Base-by-base conservation (phyloP, 2,329 filamentous ascomycete genomes). In the Nannizziopsis arthrosporioides region DNA sequence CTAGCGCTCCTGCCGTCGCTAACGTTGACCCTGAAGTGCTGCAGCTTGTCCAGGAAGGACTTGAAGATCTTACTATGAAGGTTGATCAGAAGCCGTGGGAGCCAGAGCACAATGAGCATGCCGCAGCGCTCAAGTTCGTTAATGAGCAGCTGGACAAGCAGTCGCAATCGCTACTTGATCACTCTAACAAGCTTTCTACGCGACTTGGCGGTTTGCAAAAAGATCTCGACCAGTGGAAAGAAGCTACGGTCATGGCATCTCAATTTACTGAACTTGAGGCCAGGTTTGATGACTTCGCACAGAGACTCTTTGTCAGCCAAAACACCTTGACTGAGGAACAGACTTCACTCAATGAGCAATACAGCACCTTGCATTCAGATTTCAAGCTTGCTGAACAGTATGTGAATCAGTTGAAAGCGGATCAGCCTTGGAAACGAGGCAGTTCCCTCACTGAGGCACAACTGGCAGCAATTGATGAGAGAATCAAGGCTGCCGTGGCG, bases 391-490 rank as follows among this genome's bases (percentile, higher is more conserved):
- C 41, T 47, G 31, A n/a, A 17, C 44, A 47, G 38, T 47, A 14
- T 34, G 38, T 47, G 8, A 41, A 40, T 35, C 44, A 47, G 38
- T 18, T 47, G 38, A 40, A 47, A 35, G 44, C 44, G 27, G 38
- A 40, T 2, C 44, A 47, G 35, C 44, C 44, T 14, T 47, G 44
- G 44, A 40, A 47, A 35, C 44, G 30, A 17, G 44, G 2, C 35
- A 14, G 31, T 15, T 32, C 37, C 44, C 36, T 41, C 36, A 41
- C 44, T 47, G 44, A 34, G 18, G 6, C 8, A n/a, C 44, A 47
- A 15, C 17, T 41, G 30, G 27, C 44, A 4, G 31, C 38, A 35
- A 27, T 47, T 41, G 30, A 40, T 10, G 44, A 47, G 19, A 27
- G 9, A 14, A 19, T 45, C 43, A 45, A 45, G 31, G 38, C 15